Conservation (phyloP, 345 rosid species). For the Linum trigynum region DNA sequence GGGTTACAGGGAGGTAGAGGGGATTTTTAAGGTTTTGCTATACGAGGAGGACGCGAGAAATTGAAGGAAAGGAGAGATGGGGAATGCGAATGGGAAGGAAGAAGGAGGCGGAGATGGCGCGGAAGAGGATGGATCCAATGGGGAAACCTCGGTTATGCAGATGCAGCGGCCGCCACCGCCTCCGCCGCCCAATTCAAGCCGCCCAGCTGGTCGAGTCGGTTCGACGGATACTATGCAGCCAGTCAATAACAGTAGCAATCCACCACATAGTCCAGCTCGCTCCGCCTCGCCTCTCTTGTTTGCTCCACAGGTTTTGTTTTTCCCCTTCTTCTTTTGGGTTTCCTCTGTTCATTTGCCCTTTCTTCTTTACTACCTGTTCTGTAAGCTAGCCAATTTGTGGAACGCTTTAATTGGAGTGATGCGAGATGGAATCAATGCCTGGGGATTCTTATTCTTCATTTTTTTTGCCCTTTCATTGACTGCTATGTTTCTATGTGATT, state of each 20-base stretch:
- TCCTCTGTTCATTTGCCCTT: not conserved
- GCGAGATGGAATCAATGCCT: not conserved
- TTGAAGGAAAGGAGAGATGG: constrained; percentile 32
- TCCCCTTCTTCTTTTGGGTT: not conserved
- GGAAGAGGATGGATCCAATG: constrained; percentile 32
- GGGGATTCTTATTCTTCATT: not conserved
- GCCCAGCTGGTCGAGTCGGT: too few relatives aligned
- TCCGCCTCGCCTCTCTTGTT: constrained; percentile 58
- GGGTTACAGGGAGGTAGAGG: not conserved
- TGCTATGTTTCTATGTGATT: too few relatives aligned
- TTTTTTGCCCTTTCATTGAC: too few relatives aligned
- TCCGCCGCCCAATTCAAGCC: not conserved
- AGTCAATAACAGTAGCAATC: constrained; percentile 19
- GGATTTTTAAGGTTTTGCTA: too few relatives aligned
- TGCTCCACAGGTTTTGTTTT: constrained; percentile 54
- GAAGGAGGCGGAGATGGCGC: constrained; percentile 22
- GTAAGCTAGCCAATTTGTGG: not conserved
- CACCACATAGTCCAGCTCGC: constrained; percentile 47
- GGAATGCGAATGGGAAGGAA: constrained; percentile 74
- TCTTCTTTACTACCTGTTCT: not conserved
- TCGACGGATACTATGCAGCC: not conserved
- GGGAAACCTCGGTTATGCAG: constrained; percentile 38
- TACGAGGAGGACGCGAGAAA: not conserved
- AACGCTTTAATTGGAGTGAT: not conserved
- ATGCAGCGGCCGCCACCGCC: constrained; percentile 23